phyloP scores from a whole-genome alignment of 202 grass and related monocot genomes.

The Digitaria exilis region DNA sequence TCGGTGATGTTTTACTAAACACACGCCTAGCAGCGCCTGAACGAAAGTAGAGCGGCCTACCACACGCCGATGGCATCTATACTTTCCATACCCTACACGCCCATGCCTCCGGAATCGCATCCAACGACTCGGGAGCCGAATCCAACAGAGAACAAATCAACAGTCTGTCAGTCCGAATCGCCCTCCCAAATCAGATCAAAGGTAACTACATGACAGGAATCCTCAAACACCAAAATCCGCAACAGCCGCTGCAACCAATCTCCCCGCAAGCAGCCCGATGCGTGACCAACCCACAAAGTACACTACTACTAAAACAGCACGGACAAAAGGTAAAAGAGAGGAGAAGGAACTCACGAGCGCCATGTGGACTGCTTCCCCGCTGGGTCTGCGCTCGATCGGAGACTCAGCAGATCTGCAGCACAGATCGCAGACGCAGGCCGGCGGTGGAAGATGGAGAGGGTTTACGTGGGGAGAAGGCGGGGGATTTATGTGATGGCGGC shows the following conservation, averaged over 20 bases:
- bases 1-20: not conserved
- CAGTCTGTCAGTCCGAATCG: not conserved
- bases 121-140: too few species aligned
- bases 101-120: not conserved
- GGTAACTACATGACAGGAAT: not conserved
- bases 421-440: conserved; percentile 24
- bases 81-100: not conserved
- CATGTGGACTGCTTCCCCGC: conserved; percentile 39
- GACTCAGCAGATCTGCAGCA: conserved; percentile 39
- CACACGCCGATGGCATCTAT: not conserved
- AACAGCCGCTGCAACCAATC: not conserved
- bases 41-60: not conserved
- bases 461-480: not conserved
- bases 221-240: not conserved
- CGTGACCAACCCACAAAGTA: not conserved
- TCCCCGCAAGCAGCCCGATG: not conserved
- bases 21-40: not conserved
- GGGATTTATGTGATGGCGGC: conserved; percentile 52
- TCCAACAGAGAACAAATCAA: not conserved
- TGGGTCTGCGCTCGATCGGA: not conserved
- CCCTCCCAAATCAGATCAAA: not conserved
- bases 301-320: not conserved
- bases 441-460: conserved; percentile 19
- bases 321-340: not conserved
- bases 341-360: conserved; percentile 40